phyloP scores from a whole-genome alignment of 805 yeast species.

The Candida taoyuanica region DNA sequence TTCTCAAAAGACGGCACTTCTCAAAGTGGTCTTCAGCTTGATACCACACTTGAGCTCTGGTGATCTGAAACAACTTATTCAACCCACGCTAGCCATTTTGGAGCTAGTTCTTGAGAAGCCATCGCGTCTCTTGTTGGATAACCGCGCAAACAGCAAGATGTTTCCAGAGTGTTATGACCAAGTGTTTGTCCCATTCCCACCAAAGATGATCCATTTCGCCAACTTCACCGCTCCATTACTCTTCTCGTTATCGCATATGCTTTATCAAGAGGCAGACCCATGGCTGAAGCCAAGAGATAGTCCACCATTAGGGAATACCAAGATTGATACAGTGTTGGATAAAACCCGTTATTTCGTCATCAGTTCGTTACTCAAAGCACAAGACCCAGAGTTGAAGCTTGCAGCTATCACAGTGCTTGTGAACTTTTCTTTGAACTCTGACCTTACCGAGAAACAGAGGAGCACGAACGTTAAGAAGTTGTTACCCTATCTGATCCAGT shows the following conservation, averaged over 20 bases:
- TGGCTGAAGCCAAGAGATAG: constrained; percentile 1
- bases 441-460: constrained; percentile 9
- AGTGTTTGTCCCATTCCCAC: constrained; percentile 17
- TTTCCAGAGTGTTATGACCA: constrained; percentile 16
- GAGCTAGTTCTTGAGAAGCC: constrained; percentile 8
- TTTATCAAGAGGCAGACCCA: constrained; percentile 13
- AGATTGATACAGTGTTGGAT: constrained; percentile 16
- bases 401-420: constrained; percentile 19
- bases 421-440: constrained; percentile 19
- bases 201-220: constrained; percentile 15
- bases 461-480: constrained; percentile 17
- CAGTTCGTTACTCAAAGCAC: constrained; percentile 21
- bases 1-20: constrained; percentile 1
- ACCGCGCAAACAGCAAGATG: constrained; percentile 4
- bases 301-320: constrained; percentile 1
- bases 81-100: constrained; percentile 11
- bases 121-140: not conserved
- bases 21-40: constrained; percentile 15
- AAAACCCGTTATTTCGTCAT: constrained; percentile 19
- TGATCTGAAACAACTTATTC: constrained; percentile 11
- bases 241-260: constrained; percentile 20
- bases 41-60: constrained; percentile 22
- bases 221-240: constrained; percentile 19
- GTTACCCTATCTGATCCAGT: constrained; percentile 22
- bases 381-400: constrained; percentile 21